These are phyloP conservation scores for Tuber umbilicatum DNA, from an alignment of 495 filamentous ascomycete species.

Conservation along the genomic window DNA sequence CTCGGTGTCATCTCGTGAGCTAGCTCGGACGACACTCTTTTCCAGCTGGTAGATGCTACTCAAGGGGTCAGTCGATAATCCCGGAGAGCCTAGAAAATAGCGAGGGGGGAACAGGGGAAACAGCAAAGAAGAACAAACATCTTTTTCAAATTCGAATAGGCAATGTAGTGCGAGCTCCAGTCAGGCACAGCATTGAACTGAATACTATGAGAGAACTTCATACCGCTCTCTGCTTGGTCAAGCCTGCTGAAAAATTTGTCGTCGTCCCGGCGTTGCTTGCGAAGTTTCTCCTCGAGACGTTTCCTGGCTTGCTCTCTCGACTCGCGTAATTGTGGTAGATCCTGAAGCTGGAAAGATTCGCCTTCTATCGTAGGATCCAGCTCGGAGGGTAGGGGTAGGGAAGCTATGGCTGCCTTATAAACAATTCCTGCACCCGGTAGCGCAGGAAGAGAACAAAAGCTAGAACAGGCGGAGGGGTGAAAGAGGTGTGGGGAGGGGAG, in stretches of 20 bases:
- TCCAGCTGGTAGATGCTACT: conserved; percentile 89
- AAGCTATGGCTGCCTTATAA: conserved; percentile 35
- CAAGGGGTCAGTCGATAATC: conserved; percentile 18
- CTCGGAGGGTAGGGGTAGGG: conserved; percentile 26
- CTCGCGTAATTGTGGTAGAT: conserved; percentile 26
- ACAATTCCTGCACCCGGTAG: conserved; percentile 29
- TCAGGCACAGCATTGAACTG: conserved; percentile 99
- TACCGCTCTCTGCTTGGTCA: conserved; percentile 62
- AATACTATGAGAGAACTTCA: conserved; percentile 99
- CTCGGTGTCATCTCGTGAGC: conserved; percentile 59
- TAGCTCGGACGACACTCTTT: conserved; percentile 59
- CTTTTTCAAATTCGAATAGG: conserved; percentile 98
- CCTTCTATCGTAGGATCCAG: conserved; percentile 14
- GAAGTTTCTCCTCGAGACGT: conserved; percentile 11
- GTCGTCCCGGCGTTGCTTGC: conserved; percentile 35
- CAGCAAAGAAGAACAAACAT: conserved; percentile 56
- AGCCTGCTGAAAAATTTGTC: conserved; percentile 48
- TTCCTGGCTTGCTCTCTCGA: conserved; percentile 12
- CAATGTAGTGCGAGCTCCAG: conserved; percentile 95
- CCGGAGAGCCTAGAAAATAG: neutral
- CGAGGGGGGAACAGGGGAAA: conserved; percentile 5
- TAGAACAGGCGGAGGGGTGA: neutral
- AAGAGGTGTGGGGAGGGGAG: conserved; percentile 8
- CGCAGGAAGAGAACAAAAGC: conserved; percentile 21
- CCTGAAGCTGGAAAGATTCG: conserved; percentile 36